Percentiles rank a stretch among this genome's conserved stretches.
These are phyloP conservation scores for Pluteus cervinus DNA, from an alignment of 768 basidiomycete genomes.

Conservation along the genomic window DNA sequence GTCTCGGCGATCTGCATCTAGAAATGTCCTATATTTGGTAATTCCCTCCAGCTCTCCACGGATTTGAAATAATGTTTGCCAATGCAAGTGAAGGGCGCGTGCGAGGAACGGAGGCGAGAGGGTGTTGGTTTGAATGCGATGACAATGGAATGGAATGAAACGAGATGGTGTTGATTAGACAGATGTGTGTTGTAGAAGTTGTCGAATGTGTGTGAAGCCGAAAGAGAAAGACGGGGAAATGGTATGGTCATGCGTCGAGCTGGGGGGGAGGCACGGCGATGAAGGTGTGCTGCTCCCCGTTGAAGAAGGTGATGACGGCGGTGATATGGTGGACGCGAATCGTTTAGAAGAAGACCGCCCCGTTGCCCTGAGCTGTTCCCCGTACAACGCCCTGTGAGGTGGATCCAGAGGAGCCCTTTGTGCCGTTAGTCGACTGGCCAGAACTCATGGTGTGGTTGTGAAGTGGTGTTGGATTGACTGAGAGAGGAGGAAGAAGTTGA, in stretches of 20 bases:
- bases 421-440: slow-evolving; percentile 31
- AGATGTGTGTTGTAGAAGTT: no score
- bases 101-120: no score
- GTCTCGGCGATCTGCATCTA: slow-evolving; percentile 23
- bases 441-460: slow-evolving; percentile 28
- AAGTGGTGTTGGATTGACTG: slow-evolving; percentile 2
- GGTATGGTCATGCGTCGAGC: no score
- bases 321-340: slow-evolving; percentile 9
- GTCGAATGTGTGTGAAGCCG: no score
- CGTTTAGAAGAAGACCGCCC: slow-evolving; percentile 56
- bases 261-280: no score
- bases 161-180: no score
- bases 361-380: slow-evolving; percentile 42
- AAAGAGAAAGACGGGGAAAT: no score
- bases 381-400: slow-evolving; percentile 38
- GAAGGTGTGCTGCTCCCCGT: neutral
- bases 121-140: no score
- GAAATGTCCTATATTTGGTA: slow-evolving; percentile 14
- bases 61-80: no score
- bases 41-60: no score
- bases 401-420: slow-evolving; percentile 21
- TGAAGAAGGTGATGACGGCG: slow-evolving; percentile 8
- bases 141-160: no score
- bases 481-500: neutral
- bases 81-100: no score